Base-by-base conservation (phyloP, 805 yeast genomes). In the Cyberlindnera suaveolens region DNA sequence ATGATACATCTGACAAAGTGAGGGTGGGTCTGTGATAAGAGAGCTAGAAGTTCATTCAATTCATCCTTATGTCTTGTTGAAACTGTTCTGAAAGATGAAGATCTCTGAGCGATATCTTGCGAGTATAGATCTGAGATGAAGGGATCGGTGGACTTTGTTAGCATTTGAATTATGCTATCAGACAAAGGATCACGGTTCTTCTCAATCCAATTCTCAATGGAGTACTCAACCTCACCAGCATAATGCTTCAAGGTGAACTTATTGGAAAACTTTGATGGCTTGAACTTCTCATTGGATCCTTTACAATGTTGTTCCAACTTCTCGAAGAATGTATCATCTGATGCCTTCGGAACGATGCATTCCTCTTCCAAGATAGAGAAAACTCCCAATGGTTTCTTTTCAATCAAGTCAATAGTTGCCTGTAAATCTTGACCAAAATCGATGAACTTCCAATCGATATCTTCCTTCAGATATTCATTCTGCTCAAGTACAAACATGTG, bases 401-500 rank as follows among this genome's bases (percentile, higher is more conserved):
- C 99, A 41, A 93, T 90, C 43, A 93, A 69, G 54, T 90, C 95
- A 40, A 93, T 93, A 0, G 99, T 91, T 20, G 95, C 95, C 60
- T 91, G 96, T 43, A 93, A 70, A 61, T 93, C 97, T 47, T 82
- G 85, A 14, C 99, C 99, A 65, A 89, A 93, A 60, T 93, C 99
- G 39, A 91, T 83, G 57, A 90, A 93, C 34, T 90, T 80, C 98
- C 99, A 93, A 55, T 89, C 91, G 48, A 93, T 91, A 56, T 89
- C 89, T 66, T 93, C 99, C 46, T 80, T 80, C 45, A 89, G 74
- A 58, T 93, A 93, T 63, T 93, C 98, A 60, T 88, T 96, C 69
- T 93, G 98, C 61, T 93, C 99, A 47, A 93, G 76, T 56, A 93
- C 90, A 76, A 93, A 93, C 65, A 93, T 96, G 61, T 93, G 97